Conservation (phyloP, 2,329 filamentous ascomycete genomes). For the Penicillium sp. region DNA sequence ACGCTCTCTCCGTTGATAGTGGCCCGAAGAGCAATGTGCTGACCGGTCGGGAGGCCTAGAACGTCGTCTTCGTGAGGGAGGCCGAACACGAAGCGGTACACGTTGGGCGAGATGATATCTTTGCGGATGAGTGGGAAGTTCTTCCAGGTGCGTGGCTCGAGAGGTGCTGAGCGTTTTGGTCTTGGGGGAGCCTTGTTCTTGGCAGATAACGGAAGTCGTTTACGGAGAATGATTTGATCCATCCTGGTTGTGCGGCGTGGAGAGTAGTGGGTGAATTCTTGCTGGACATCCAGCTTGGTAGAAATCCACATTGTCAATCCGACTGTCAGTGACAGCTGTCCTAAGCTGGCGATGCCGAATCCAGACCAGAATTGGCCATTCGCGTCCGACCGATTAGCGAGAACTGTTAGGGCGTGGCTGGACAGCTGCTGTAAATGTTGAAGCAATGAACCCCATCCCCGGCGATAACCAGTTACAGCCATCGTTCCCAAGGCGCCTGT, state of each 20-base stretch:
- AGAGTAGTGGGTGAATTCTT: conserved; percentile 28
- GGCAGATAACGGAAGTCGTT: conserved; percentile 14
- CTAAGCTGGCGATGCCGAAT: conserved; percentile 20
- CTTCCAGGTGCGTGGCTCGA: conserved; percentile 52
- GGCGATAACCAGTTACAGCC: neutral
- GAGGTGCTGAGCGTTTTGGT: conserved; percentile 38
- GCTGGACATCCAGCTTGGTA: conserved; percentile 23
- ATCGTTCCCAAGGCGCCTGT: neutral
- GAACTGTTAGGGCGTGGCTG: neutral
- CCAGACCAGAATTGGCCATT: conserved; percentile 19
- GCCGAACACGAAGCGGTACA: conserved; percentile 49
- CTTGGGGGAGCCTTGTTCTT: conserved; percentile 24
- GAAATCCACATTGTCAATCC: conserved; percentile 19
- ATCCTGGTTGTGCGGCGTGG: conserved; percentile 43
- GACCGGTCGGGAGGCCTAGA: conserved; percentile 57
- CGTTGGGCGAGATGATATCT: conserved; percentile 23
- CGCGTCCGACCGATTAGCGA: neutral
- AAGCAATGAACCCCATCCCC: neutral
- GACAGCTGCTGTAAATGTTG: neutral
- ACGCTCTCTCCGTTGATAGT: conserved; percentile 49
- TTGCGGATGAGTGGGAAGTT: conserved; percentile 44
- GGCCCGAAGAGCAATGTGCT: conserved; percentile 56
- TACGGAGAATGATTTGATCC: conserved; percentile 27
- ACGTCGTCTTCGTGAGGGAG: conserved; percentile 48
- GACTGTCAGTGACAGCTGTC: conserved; percentile 19